These are phyloP conservation scores for Xylariales sp. DNA, from an alignment of 2,329 filamentous ascomycete species.

Conservation along the genomic window DNA sequence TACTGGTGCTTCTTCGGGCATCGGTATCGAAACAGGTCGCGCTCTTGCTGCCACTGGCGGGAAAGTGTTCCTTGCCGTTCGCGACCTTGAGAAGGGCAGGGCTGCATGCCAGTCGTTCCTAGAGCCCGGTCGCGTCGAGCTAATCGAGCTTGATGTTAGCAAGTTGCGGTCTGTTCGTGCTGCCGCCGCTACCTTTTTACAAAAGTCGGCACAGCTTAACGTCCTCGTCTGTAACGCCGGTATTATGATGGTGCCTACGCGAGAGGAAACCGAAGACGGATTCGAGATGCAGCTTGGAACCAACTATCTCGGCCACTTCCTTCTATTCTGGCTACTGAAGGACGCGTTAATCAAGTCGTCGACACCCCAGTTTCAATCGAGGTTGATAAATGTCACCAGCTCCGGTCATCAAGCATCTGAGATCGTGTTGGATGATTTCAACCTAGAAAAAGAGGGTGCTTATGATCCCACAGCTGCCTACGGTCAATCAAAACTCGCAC, in stretches of 20 bases:
- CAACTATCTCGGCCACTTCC: slow-evolving; percentile 37
- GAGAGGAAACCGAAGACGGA: slow-evolving; percentile 31
- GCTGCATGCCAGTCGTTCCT: slow-evolving; percentile 22
- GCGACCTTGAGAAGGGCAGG: slow-evolving; percentile 29
- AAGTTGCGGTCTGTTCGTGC: slow-evolving; percentile 20
- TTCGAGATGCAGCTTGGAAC: slow-evolving; percentile 37
- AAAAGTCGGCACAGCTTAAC: slow-evolving; percentile 40
- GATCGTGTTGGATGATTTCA: slow-evolving; percentile 32
- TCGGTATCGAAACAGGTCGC: slow-evolving; percentile 34
- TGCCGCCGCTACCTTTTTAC: slow-evolving; percentile 35
- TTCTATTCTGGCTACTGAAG: slow-evolving; percentile 33
- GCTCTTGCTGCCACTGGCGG: slow-evolving; percentile 34
- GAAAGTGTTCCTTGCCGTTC: slow-evolving; percentile 30
- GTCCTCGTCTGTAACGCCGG: slow-evolving; percentile 49
- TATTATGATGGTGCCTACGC: slow-evolving; percentile 29
- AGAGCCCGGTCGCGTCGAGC: slow-evolving; percentile 35
- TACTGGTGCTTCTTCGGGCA: slow-evolving; percentile 32
- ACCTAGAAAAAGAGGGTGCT: slow-evolving; percentile 13
- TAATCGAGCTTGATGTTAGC: slow-evolving; percentile 28
- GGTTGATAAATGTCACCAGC: slow-evolving; percentile 34
- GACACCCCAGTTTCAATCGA: slow-evolving; percentile 31
- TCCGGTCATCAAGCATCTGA: slow-evolving; percentile 26
- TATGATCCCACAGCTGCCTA: slow-evolving; percentile 42
- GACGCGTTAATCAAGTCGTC: slow-evolving; percentile 24
- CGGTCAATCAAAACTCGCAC: slow-evolving; percentile 58